Evolutionary conservation across 106 monocot genomes (phyloP), one percentile per base, ranked within the genome.

Genomic region (Ottelia alismoides): DNA sequence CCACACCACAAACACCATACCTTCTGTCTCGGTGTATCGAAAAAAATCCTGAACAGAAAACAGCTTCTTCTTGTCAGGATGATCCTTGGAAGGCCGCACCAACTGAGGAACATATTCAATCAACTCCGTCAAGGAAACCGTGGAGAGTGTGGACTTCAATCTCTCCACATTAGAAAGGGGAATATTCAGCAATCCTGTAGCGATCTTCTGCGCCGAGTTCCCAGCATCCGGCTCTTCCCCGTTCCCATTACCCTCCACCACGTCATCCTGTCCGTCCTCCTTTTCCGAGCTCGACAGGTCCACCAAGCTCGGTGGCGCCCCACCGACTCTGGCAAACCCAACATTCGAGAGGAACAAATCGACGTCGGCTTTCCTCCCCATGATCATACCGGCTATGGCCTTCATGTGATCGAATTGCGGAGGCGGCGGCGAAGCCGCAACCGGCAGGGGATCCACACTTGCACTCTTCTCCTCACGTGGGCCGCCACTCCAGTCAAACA

Each of bases 41-140:
- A 76, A 72, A 52, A 76, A 81, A 21, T 81, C 81, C 65, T 72
- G 71, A 22, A 81, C 80, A 16, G 80, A 81, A 56, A 68, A 72
- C 27, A 75, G 71, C 40, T 81, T 76, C 35, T 81, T 69, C 71
- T 72, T 65, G 27, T 65, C 67, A 20, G 81, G 68, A 55, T 78
- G 68, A 17, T 72, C 78, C 24, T 58, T 52, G 1, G 72, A 55
- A 20, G 72, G 27, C 12, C 66, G 63, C 1, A 62, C 64, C 27
- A 81, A 40, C 31, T 68, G 76, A 0, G 72, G 65, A 19, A 76
- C 32, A 10, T 50, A 56, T 45, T 72, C 81, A 35, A 72, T 57
- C 28, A 75, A 29, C 47, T 75, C 76, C 14, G 55, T 22, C 10
- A 72, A 32, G 0, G 66, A 72, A 47, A 67, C 61, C 9, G 56